Evolutionary conservation across 179 eudicot species (phyloP).

Genomic region (Silene coronaria): DNA sequence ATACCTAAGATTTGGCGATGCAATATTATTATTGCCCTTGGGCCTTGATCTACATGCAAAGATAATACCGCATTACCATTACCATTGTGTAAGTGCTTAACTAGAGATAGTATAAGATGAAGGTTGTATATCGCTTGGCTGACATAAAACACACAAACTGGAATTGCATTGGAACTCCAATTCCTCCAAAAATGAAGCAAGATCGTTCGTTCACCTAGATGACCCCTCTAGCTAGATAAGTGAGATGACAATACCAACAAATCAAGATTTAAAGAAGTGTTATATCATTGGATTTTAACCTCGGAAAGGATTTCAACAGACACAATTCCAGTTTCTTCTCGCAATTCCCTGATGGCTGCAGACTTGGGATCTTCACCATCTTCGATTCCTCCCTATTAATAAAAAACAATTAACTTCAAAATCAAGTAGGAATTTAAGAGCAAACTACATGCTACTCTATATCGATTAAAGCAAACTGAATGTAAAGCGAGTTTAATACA

Average conservation of each 20-base stretch:
- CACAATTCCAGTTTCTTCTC: constrained; percentile 82
- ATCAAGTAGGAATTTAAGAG: background rate
- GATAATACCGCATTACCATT: background rate
- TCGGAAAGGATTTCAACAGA: constrained; percentile 76
- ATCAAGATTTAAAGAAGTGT: background rate
- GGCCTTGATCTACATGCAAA: background rate
- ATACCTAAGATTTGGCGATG: background rate
- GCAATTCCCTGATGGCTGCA: constrained; percentile 79
- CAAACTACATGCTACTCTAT: background rate
- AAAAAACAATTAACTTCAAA: background rate
- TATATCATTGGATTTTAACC: constrained; percentile 34
- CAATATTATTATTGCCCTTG: no score
- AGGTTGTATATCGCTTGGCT: no score
- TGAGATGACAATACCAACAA: background rate
- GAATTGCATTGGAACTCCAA: no score
- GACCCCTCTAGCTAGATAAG: no score
- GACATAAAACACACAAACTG: no score
- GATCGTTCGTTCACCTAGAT: no score
- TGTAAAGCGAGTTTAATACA: background rate
- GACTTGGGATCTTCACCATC: constrained; percentile 74
- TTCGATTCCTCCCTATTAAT: constrained; percentile 75
- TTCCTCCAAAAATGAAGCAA: no score
- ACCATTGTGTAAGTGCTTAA: no score
- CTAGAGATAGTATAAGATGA: no score
- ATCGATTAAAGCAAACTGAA: background rate